phyloP scores from a whole-genome alignment of 1,139 yeast species.

The Citeromyces hawaiiensis region DNA sequence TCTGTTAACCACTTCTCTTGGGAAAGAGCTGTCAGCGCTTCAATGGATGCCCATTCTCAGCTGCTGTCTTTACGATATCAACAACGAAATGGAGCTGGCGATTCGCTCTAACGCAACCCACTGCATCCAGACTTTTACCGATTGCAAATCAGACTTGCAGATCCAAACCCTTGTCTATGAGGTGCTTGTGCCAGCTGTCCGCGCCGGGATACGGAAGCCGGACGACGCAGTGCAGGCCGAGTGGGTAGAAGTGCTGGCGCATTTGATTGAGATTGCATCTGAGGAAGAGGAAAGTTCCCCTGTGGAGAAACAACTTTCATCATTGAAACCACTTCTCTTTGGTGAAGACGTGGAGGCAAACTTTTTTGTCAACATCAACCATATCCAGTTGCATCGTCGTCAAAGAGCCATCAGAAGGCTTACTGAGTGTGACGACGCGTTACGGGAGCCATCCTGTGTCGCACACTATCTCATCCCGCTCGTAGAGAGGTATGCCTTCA shows the following conservation, averaged over 20 bases:
- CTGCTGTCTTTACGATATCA: conserved; percentile 55
- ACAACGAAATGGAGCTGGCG: conserved; percentile 71
- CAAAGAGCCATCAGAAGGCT: conserved; percentile 68
- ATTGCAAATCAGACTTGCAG: conserved; percentile 28
- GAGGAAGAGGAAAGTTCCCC: conserved; percentile 32
- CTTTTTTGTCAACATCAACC: conserved; percentile 70
- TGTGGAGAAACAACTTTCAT: neutral
- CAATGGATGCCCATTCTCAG: conserved; percentile 80
- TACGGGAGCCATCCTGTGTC: conserved; percentile 41
- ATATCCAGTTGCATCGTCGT: conserved; percentile 78
- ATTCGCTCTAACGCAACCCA: conserved; percentile 69
- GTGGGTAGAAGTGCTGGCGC: conserved; percentile 52
- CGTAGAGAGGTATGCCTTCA: conserved; percentile 61
- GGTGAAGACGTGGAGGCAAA: conserved; percentile 74
- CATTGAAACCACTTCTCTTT: conserved; percentile 46
- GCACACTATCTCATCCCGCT: conserved; percentile 78
- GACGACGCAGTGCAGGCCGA: conserved; percentile 60
- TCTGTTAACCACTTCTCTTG: conserved; percentile 43
- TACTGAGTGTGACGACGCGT: conserved; percentile 22
- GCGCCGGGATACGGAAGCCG: conserved; percentile 52
- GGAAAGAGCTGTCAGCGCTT: conserved; percentile 24
- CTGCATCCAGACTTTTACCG: conserved; percentile 53
- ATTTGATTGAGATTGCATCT: conserved; percentile 39
- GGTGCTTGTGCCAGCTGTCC: conserved; percentile 51
- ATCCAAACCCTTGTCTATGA: conserved; percentile 33